phyloP scores from a whole-genome alignment of 2,329 filamentous ascomycete genomes.

The Metarhizium album region DNA sequence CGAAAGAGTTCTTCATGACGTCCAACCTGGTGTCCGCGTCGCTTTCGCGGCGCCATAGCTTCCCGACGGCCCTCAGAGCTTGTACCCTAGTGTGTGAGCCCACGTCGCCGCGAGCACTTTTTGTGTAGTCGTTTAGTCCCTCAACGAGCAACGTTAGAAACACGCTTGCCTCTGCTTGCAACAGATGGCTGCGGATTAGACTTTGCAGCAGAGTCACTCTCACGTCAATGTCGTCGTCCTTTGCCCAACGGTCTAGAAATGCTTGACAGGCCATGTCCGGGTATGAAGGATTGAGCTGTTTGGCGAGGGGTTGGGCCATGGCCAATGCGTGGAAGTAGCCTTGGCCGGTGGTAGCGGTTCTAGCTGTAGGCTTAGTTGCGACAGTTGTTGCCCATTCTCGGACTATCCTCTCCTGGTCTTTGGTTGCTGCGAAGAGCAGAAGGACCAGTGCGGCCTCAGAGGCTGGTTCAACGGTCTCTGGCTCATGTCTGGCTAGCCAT shows the following conservation, averaged over 20 bases:
- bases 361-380: constrained; percentile 20
- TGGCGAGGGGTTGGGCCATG: constrained; percentile 34
- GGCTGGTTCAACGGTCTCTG: constrained; percentile 36
- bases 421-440: constrained; percentile 30
- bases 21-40: constrained; percentile 8
- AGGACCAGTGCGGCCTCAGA: constrained; percentile 41
- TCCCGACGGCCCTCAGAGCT: constrained; percentile 65
- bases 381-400: constrained; percentile 36
- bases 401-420: constrained; percentile 29
- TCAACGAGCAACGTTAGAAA: constrained; percentile 39
- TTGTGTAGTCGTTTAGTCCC: constrained; percentile 80
- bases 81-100: constrained; percentile 77
- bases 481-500: constrained; percentile 41
- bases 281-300: constrained; percentile 7
- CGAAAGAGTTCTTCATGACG: constrained; percentile 21
- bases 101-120: constrained; percentile 78
- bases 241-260: constrained; percentile 41
- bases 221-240: constrained; percentile 39
- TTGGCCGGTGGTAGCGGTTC: constrained; percentile 27
- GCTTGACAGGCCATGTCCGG: constrained; percentile 30
- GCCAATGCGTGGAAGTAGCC: constrained; percentile 45
- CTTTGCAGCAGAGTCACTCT: constrained; percentile 45
- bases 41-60: constrained; percentile 35
- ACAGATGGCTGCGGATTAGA: constrained; percentile 34
- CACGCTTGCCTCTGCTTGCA: constrained; percentile 27